These are phyloP conservation scores for Yamadazyma triangularis DNA, from an alignment of 1,139 yeast genomes.

Conservation along the genomic window DNA sequence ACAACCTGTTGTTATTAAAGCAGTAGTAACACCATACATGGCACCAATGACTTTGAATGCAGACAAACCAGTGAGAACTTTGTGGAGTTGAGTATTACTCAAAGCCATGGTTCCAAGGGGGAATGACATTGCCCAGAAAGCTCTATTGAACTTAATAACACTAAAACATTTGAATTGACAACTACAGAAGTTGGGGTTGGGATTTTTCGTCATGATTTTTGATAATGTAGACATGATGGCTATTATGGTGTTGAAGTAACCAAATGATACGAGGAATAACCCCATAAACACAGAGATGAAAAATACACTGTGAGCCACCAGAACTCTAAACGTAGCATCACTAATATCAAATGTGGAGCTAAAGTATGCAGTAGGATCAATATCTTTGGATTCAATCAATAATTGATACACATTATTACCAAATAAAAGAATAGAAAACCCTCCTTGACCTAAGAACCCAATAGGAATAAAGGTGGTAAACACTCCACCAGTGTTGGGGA, in stretches of 20 bases:
- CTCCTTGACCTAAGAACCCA: constrained; percentile 69
- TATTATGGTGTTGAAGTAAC: constrained; percentile 58
- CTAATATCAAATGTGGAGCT: too few species aligned
- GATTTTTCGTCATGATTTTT: constrained; percentile 25
- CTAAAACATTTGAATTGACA: too few species aligned
- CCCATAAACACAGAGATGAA: constrained; percentile 28
- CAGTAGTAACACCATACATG: constrained; percentile 47
- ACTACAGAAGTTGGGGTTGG: constrained; percentile 16
- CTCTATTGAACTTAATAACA: constrained; percentile 49
- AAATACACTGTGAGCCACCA: too few species aligned
- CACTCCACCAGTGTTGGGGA: constrained; percentile 44
- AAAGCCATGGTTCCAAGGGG: constrained; percentile 82
- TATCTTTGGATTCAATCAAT: constrained; percentile 12
- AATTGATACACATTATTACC: constrained; percentile 36
- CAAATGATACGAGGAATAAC: constrained; percentile 52
- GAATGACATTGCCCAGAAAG: constrained; percentile 88
- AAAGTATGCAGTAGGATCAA: too few species aligned
- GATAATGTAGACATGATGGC: constrained; percentile 45
- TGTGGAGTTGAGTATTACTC: constrained; percentile 50
- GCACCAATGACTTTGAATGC: constrained; percentile 61
- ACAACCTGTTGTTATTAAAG: constrained; percentile 28
- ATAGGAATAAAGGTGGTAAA: constrained; percentile 28
- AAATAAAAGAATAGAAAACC: constrained; percentile 58
- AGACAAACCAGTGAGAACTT: constrained; percentile 27
- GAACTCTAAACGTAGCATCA: too few species aligned